Percentiles rank a stretch among this genome's conserved stretches.
Evolutionary conservation across 345 rosid species (phyloP).

Genomic region (Melastoma malabathricum): DNA sequence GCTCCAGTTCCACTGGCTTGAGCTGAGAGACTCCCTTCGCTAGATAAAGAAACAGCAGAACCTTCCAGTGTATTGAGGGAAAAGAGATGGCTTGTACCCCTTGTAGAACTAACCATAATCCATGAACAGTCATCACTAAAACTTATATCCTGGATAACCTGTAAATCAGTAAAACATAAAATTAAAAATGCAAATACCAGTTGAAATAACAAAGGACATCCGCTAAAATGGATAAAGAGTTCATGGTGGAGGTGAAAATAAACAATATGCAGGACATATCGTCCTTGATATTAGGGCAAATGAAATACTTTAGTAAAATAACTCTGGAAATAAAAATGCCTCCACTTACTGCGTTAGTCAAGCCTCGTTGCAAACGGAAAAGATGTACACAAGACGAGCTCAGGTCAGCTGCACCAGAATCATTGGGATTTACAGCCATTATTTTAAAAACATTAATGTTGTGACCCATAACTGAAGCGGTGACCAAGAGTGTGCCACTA

Average conservation of each 20-base stretch:
- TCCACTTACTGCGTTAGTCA: conserved; percentile 77
- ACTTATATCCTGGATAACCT: conserved; percentile 94
- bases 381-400: conserved; percentile 50
- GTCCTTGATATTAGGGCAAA: background rate
- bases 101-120: conserved; percentile 85
- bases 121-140: conserved; percentile 73
- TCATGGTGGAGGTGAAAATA: too few species aligned
- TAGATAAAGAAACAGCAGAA: conserved; percentile 22
- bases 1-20: conserved; percentile 19
- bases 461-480: conserved; percentile 91
- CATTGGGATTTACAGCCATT: conserved; percentile 39
- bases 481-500: conserved; percentile 77
- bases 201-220: too few species aligned
- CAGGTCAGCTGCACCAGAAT: conserved; percentile 24
- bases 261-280: too few species aligned
- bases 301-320: background rate
- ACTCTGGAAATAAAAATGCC: background rate
- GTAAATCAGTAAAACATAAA: conserved; percentile 9
- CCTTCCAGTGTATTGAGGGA: conserved; percentile 58
- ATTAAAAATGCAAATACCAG: conserved; percentile 1
- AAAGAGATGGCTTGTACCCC: conserved; percentile 94
- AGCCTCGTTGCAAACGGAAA: conserved; percentile 86
- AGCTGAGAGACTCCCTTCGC: conserved; percentile 16
- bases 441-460: conserved; percentile 78
- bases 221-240: too few species aligned